Evolutionary conservation across 306 rosid species (phyloP).

Genomic region (Coriaria nepalensis): DNA sequence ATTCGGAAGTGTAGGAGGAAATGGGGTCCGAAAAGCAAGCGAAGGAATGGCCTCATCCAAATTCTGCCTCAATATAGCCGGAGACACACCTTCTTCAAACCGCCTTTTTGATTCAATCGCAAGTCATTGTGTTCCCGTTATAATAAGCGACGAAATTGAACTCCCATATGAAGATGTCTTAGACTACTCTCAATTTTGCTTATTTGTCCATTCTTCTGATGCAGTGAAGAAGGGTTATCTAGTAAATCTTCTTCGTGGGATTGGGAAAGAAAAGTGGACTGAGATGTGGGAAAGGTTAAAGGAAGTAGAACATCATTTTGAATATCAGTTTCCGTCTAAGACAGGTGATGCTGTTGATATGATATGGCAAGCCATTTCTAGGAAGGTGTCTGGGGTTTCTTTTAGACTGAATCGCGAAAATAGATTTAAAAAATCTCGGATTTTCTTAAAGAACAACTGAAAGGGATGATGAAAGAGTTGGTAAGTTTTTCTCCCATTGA

Average conservation of each 20-base stretch:
- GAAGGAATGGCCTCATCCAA: constrained; percentile 74
- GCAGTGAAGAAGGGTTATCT: constrained; percentile 53
- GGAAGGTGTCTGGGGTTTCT: constrained; percentile 28
- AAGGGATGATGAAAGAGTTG: constrained; percentile 1
- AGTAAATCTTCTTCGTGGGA: constrained; percentile 50
- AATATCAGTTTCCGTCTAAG: constrained; percentile 68
- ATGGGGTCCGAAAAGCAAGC: constrained; percentile 57
- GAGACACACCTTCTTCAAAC: constrained; percentile 90
- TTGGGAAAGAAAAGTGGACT: constrained; percentile 49
- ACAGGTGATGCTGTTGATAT: constrained; percentile 64
- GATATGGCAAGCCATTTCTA: constrained; percentile 77
- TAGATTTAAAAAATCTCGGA: constrained; percentile 50
- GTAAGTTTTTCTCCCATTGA: too few relatives aligned
- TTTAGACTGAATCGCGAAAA: constrained; percentile 36
- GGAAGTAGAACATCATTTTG: constrained; percentile 45
- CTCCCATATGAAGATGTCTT: constrained; percentile 75
- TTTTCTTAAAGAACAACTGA: constrained; percentile 17
- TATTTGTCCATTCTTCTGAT: constrained; percentile 47
- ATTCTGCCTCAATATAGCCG: constrained; percentile 79
- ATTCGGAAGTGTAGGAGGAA: constrained; percentile 57
- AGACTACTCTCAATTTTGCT: constrained; percentile 69
- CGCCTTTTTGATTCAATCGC: constrained; percentile 82
- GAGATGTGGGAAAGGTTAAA: constrained; percentile 71
- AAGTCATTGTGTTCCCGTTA: constrained; percentile 85
- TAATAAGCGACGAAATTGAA: constrained; percentile 75